Conservation (phyloP, 805 yeast species). For the Metschnikowia baotianmanensis region DNA sequence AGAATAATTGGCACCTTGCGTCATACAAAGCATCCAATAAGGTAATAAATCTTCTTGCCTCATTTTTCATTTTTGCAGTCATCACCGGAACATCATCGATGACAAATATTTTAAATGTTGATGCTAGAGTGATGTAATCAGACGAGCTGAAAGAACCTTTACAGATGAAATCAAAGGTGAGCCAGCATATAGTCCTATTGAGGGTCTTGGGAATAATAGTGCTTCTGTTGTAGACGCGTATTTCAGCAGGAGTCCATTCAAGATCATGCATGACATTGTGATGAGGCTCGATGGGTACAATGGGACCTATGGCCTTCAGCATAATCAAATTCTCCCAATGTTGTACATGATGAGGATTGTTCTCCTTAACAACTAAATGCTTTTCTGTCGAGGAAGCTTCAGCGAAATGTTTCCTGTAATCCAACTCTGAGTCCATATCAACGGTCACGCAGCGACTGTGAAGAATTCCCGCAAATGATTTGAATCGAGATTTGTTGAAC, state of each 20-base stretch:
- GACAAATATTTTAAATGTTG: constrained; percentile 54
- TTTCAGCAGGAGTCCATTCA: constrained; percentile 23
- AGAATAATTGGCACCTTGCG: constrained; percentile 56
- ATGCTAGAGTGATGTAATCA: constrained; percentile 67
- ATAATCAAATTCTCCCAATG: constrained; percentile 37
- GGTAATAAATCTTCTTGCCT: constrained; percentile 66
- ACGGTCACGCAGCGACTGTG: constrained; percentile 57
- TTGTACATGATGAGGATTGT: constrained; percentile 22
- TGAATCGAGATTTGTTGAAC: constrained; percentile 57
- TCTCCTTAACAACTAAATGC: constrained; percentile 31
- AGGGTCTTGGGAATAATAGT: constrained; percentile 45
- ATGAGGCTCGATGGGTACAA: not conserved
- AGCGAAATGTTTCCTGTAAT: constrained; percentile 47
- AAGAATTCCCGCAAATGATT: constrained; percentile 53
- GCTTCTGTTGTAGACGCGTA: constrained; percentile 57
- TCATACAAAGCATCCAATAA: constrained; percentile 69
- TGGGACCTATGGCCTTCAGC: constrained; percentile 17
- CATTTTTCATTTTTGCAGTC: constrained; percentile 56
- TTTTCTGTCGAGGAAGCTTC: constrained; percentile 20
- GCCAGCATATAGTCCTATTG: constrained; percentile 40
- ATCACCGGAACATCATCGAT: constrained; percentile 61
- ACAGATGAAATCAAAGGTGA: constrained; percentile 55
- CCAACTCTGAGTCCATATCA: constrained; percentile 59
- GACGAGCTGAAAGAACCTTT: constrained; percentile 59
- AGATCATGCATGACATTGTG: constrained; percentile 11